Base-by-base conservation (phyloP, 2,329 filamentous ascomycete genomes). In the Aspergillus neoniger region DNA sequence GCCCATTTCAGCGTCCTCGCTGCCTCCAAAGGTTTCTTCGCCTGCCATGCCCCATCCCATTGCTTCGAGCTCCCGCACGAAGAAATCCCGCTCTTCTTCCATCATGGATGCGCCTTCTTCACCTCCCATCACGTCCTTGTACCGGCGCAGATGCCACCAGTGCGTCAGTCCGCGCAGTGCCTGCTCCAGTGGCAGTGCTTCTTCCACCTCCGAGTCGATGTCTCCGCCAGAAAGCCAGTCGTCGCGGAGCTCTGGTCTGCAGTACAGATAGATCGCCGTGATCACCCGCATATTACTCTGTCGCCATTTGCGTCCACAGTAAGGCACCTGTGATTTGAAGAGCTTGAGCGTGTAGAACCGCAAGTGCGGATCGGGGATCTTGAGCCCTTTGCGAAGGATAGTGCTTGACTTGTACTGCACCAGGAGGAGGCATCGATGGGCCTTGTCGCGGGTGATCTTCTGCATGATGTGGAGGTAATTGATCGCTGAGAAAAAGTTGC, bases 251-350 rank as follows among this genome's bases (percentile, higher is more conserved):
- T 98, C 94, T 0, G 94, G 94, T 7, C 92, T 85, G 72, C 94
- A 96, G 78, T 96, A 91, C 52, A 99, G 82, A 76, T 97, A 99
- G 1, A 99, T 91, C 3, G 93, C 92, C 0, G 95, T 99, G 72
- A 99, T 99, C 71, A 98, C 93, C 58, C 94, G 91, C 95, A 99
- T 99, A 77, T 99, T 98, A 68, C 88, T 88, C 79, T 98, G 95
- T 14, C 95, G 88, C 95, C 95, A 99, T 80, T 99, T 99, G 47
- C 95, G 89, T 21, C 95, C 94, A 76, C 94, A 98, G 81, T 96
- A 99, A 1, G 95, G 95, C 4, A 99, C 95, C 77, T 99, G 95
- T 62, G 92, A 95, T 78, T 99, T 99, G 87, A 98, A 98, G 0
- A 99, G 85, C 78, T 99, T 99, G 68, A 99, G 86, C 0, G 95